These are phyloP conservation scores for Fusarium duplospermum DNA, from an alignment of 2,329 filamentous ascomycete genomes.

Conservation along the genomic window DNA sequence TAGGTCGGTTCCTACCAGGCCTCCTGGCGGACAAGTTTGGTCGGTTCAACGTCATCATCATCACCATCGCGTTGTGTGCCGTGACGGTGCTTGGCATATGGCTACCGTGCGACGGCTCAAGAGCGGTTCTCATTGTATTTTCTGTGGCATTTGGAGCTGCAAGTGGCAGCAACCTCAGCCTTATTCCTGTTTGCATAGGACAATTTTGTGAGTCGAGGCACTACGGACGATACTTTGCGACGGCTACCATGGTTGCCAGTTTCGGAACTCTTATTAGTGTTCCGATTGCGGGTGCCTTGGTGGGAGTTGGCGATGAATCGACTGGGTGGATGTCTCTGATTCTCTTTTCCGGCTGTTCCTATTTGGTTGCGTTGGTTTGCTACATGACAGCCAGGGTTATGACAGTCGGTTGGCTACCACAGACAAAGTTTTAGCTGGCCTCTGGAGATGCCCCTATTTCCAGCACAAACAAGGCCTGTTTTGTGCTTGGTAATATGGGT, in stretches of 20 bases:
- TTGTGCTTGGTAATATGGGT: background rate
- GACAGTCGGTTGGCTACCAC: background rate
- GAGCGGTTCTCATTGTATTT: background rate
- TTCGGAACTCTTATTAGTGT: background rate
- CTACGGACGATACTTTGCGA: background rate
- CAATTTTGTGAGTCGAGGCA: background rate
- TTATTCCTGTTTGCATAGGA: background rate
- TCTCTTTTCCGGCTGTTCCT: background rate
- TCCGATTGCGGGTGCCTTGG: background rate
- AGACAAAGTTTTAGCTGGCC: background rate
- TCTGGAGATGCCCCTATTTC: background rate
- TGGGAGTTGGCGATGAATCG: background rate
- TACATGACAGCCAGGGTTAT: background rate
- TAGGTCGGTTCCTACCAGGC: background rate
- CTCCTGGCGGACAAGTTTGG: background rate
- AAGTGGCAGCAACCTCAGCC: background rate
- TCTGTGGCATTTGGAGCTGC: background rate
- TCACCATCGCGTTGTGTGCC: background rate
- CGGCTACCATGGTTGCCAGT: background rate
- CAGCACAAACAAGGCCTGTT: background rate
- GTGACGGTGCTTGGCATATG: background rate
- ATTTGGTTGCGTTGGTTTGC: background rate
- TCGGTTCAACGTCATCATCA: background rate
- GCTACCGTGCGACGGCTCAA: background rate
- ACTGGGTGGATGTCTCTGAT: background rate